These are phyloP conservation scores for Pleurozium schreberi DNA, from an alignment of 225 moss, liverwort and hornwort genomes.

Conservation along the genomic window DNA sequence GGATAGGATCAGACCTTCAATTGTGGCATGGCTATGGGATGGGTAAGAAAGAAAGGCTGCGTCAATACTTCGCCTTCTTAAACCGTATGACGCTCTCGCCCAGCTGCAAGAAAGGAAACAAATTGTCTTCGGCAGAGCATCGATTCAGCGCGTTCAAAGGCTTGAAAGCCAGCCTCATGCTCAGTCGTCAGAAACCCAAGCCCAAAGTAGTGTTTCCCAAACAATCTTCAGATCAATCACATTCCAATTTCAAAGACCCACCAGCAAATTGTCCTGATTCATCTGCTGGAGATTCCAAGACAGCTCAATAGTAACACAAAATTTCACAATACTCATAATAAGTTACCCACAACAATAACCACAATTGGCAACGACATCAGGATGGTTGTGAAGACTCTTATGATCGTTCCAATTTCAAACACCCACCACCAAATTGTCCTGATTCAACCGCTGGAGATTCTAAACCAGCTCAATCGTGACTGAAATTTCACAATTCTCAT, in stretches of 20 bases:
- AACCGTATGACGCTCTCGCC: conserved; percentile 1
- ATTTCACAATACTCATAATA: too few species aligned
- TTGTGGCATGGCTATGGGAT: background rate
- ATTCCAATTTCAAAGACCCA: background rate
- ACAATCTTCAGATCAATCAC: background rate
- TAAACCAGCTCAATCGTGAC: background rate
- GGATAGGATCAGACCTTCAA: background rate
- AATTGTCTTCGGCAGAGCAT: background rate
- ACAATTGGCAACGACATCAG: background rate
- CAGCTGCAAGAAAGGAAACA: background rate
- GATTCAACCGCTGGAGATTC: background rate
- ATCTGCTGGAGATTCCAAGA: background rate
- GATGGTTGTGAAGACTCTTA: too few species aligned
- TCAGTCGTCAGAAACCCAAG: background rate
- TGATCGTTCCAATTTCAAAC: background rate
- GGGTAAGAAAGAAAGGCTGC: conserved; percentile 8
- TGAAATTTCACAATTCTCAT: too few species aligned
- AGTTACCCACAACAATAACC: background rate
- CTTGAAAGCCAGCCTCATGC: conserved; percentile 1
- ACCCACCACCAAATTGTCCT: background rate
- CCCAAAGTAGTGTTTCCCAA: background rate
- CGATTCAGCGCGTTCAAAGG: conserved; percentile 18
- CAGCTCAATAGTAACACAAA: background rate
- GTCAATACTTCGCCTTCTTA: conserved; percentile 13
- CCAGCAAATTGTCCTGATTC: background rate